phyloP scores from a whole-genome alignment of 495 filamentous ascomycete genomes.

The Penicillium simplicissimum region DNA sequence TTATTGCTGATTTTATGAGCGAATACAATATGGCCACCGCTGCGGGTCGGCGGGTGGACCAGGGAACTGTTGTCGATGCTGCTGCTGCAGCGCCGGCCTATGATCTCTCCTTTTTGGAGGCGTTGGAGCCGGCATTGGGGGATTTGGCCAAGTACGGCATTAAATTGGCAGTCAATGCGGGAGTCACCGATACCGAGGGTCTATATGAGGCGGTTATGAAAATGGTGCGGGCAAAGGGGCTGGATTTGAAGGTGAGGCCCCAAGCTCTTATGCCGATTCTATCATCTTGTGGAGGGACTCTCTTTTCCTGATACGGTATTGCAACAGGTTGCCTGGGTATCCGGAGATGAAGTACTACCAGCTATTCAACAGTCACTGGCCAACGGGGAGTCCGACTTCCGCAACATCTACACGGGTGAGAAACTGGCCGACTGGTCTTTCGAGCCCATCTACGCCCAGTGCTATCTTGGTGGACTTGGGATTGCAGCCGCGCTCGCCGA shows the following conservation, averaged over 20 bases:
- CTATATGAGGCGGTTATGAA: constrained; percentile 47
- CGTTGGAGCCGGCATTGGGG: constrained; percentile 51
- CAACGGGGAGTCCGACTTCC: constrained; percentile 41
- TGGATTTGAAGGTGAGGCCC: constrained; percentile 43
- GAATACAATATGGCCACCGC: constrained; percentile 55
- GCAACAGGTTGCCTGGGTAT: constrained; percentile 46
- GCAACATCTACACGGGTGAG: constrained; percentile 55
- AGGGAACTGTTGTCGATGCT: constrained; percentile 4
- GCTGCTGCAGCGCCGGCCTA: constrained; percentile 41
- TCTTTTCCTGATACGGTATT: neutral
- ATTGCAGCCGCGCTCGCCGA: constrained; percentile 50
- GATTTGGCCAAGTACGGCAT: constrained; percentile 53
- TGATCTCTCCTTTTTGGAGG: constrained; percentile 55
- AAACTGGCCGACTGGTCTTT: constrained; percentile 50
- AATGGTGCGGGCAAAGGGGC: constrained; percentile 43
- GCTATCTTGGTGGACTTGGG: constrained; percentile 53
- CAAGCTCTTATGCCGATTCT: too few relatives aligned
- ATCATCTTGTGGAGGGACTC: neutral
- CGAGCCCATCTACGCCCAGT: constrained; percentile 55
- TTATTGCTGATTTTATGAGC: constrained; percentile 60
- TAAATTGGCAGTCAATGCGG: constrained; percentile 61
- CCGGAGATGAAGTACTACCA: constrained; percentile 53
- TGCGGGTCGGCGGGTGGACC: constrained; percentile 45
- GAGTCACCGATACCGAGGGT: constrained; percentile 51
- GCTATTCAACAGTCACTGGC: constrained; percentile 40